A percentile compares a stretch with the other conserved stretches of the same genome.
These are phyloP conservation scores for Tetragonia tetragonoides DNA, from an alignment of 148 eudicot species.

Conservation along the genomic window DNA sequence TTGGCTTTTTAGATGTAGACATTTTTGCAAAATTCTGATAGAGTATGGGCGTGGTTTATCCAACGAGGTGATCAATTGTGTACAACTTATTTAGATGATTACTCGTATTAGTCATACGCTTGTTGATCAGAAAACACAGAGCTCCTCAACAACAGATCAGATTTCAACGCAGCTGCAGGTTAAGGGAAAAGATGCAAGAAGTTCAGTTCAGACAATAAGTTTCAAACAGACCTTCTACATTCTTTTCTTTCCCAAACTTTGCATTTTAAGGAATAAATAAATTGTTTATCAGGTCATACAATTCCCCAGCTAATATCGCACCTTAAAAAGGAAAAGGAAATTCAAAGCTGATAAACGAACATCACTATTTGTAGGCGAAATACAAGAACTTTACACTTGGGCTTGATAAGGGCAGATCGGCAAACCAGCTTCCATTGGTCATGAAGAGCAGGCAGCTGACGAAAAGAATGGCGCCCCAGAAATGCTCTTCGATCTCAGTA, in stretches of 20 bases:
- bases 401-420: too few species aligned
- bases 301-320: not conserved
- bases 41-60: too few species aligned
- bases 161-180: not conserved
- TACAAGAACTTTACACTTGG: too few species aligned
- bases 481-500: slow-evolving; percentile 76
- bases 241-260: slow-evolving; percentile 1
- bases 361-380: too few species aligned
- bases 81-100: too few species aligned
- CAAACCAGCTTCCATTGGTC: slow-evolving; percentile 9
- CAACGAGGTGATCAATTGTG: too few species aligned
- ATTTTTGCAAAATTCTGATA: too few species aligned
- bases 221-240: slow-evolving; percentile 11
- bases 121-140: too few species aligned
- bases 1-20: too few species aligned
- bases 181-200: not conserved
- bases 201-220: slow-evolving; percentile 13
- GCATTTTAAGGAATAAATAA: slow-evolving; percentile 4
- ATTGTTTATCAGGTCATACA: not conserved
- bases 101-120: too few species aligned
- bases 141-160: too few species aligned
- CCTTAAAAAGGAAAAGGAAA: slow-evolving; percentile 18
- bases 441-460: slow-evolving; percentile 29
- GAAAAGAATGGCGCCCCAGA: slow-evolving; percentile 83
- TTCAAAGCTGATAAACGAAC: not conserved